Evolutionary conservation across 306 rosid species (phyloP).

Genomic region (Lotus japonicus): DNA sequence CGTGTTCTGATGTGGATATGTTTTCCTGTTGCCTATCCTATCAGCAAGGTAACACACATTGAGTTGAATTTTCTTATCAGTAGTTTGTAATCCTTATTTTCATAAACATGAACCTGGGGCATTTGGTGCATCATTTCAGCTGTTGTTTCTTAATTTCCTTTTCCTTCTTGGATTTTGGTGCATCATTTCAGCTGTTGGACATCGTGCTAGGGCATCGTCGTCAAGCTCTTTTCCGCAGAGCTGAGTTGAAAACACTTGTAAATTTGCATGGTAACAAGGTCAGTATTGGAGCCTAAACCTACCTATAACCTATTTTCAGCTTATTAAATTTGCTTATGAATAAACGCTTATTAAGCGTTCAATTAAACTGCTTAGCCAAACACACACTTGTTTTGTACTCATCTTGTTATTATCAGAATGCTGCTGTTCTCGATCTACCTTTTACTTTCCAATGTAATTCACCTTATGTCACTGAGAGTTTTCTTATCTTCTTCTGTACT

Average conservation of each 20-base stretch:
- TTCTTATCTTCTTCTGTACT: not conserved
- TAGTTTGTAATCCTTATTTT: not conserved
- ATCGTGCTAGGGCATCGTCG: constrained; percentile 70
- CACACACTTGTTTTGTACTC: not conserved
- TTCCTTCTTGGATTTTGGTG: not conserved
- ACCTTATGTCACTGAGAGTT: not conserved
- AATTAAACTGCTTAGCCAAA: too few species aligned
- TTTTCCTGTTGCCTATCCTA: constrained; percentile 81
- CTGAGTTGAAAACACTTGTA: constrained; percentile 97
- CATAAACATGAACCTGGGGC: not conserved
- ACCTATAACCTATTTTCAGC: too few species aligned
- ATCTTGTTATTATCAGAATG: too few species aligned
- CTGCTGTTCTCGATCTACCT: too few species aligned
- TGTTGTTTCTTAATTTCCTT: not conserved
- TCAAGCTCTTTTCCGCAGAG: constrained; percentile 86
- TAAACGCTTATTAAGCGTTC: too few species aligned
- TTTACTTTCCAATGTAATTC: too few species aligned
- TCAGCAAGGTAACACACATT: constrained; percentile 68
- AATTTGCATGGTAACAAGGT: constrained; percentile 93
- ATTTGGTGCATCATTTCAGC: too few species aligned
- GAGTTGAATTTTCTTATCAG: not conserved
- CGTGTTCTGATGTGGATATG: constrained; percentile 86
- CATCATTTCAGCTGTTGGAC: constrained; percentile 63
- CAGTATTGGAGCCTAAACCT: constrained; percentile 1
- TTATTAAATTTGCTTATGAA: too few species aligned